Evolutionary conservation across 2,329 filamentous ascomycete genomes (phyloP).

Genomic region (Fusarium newnesense): DNA sequence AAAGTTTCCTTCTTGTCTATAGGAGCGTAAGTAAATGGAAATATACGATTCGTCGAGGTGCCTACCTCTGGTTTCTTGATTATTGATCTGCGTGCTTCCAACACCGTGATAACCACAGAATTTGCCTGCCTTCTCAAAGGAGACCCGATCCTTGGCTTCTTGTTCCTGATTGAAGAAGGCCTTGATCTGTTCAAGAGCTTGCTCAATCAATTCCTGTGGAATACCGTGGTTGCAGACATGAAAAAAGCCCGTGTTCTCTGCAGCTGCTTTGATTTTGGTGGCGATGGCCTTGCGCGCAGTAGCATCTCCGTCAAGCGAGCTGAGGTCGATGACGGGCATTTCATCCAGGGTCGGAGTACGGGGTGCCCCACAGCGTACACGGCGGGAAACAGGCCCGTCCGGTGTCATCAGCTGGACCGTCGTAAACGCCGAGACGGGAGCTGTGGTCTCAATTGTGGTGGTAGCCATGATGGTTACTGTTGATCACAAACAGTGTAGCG

Average conservation of each 20-base stretch:
- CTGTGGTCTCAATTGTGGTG: background rate
- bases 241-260: slow-evolving; percentile 1
- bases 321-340: slow-evolving; percentile 11
- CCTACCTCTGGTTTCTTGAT: slow-evolving; percentile 2
- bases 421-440: background rate
- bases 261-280: background rate
- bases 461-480: background rate
- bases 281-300: background rate
- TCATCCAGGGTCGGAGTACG: slow-evolving; percentile 5
- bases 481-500: accelerated
- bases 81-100: slow-evolving; percentile 10
- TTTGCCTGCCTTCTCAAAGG: slow-evolving; percentile 10
- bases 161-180: background rate
- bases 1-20: slow-evolving; percentile 12
- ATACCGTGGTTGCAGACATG: background rate
- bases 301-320: background rate
- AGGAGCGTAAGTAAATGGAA: background rate
- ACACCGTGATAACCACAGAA: slow-evolving; percentile 12
- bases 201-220: background rate
- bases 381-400: slow-evolving; percentile 1
- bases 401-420: slow-evolving; percentile 12
- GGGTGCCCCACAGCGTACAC: slow-evolving; percentile 7
- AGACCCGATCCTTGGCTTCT: background rate
- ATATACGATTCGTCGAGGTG: accelerated
- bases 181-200: background rate